Percentiles rank a stretch among this genome's conserved stretches.
These are phyloP conservation scores for Sungouiozyma ichnusensis DNA, from an alignment of 805 yeast species.

Conservation along the genomic window DNA sequence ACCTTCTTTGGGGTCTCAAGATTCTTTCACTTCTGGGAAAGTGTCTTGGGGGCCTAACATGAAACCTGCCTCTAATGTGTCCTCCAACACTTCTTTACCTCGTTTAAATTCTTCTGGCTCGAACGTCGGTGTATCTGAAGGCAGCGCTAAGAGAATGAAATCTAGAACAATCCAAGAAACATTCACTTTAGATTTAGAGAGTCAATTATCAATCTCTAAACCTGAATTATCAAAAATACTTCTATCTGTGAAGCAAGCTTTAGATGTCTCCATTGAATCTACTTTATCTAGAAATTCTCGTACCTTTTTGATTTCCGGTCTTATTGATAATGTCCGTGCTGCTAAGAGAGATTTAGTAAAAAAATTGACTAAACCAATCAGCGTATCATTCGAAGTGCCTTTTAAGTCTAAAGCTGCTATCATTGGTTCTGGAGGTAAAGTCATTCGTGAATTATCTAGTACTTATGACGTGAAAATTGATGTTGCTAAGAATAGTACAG, in stretches of 20 bases:
- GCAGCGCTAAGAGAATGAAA: conserved; percentile 38
- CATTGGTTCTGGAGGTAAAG: conserved; percentile 82
- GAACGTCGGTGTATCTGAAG: conserved; percentile 4
- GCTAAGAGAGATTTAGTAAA: conserved; percentile 72
- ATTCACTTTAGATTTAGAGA: conserved; percentile 60
- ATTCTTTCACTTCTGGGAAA: conserved; percentile 20
- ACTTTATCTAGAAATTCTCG: conserved; percentile 72
- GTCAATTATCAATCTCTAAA: conserved; percentile 53
- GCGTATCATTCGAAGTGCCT: conserved; percentile 55
- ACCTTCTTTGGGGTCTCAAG: conserved; percentile 53
- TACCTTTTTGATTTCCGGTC: conserved; percentile 75
- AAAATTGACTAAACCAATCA: conserved; percentile 67
- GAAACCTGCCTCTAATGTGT: conserved; percentile 29
- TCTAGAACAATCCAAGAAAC: conserved; percentile 66
- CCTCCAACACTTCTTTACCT: conserved; percentile 15
- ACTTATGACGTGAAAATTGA: conserved; percentile 66
- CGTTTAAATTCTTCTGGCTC: conserved; percentile 5
- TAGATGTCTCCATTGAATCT: conserved; percentile 63
- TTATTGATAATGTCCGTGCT: conserved; percentile 47
- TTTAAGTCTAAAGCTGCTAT: conserved; percentile 64
- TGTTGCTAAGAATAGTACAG: conserved; percentile 25
- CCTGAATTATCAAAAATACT: conserved; percentile 62
- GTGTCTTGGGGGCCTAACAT: conserved; percentile 39
- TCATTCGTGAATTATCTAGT: conserved; percentile 66
- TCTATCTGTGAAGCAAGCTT: conserved; percentile 45